These are phyloP conservation scores for Dendrobium officinale DNA, from an alignment of 106 monocot species.

Conservation along the genomic window DNA sequence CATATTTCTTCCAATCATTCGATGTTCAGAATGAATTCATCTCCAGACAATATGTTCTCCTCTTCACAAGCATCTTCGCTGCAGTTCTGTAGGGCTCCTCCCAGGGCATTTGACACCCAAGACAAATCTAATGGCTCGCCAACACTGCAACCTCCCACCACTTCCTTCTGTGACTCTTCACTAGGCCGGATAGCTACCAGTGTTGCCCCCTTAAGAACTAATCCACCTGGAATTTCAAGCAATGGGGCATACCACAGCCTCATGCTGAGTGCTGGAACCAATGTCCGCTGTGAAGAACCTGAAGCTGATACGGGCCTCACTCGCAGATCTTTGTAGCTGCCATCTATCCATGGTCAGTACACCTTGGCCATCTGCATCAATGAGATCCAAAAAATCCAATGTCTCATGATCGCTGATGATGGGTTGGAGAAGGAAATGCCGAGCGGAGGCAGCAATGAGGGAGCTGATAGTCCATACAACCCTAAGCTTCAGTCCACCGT, in stretches of 20 bases:
- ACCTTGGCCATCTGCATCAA: slow-evolving; percentile 85
- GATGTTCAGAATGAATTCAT: slow-evolving; percentile 87
- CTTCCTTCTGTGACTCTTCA: slow-evolving; percentile 13
- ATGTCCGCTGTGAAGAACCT: slow-evolving; percentile 64
- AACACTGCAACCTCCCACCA: not conserved
- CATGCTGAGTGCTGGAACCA: slow-evolving; percentile 81
- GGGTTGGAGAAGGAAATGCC: slow-evolving; percentile 66
- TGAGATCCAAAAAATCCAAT: slow-evolving; percentile 51
- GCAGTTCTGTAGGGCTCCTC: slow-evolving; percentile 79
- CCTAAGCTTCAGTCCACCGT: slow-evolving; percentile 63
- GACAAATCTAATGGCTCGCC: slow-evolving; percentile 12
- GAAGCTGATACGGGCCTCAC: slow-evolving; percentile 67
- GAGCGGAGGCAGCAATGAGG: slow-evolving; percentile 78
- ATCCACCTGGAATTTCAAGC: slow-evolving; percentile 66
- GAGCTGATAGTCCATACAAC: slow-evolving; percentile 91
- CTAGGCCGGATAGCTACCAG: slow-evolving; percentile 74
- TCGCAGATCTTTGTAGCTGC: slow-evolving; percentile 54
- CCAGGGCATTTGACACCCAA: slow-evolving; percentile 67
- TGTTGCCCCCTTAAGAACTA: slow-evolving; percentile 68
- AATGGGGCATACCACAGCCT: slow-evolving; percentile 67
- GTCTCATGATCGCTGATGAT: slow-evolving; percentile 84
- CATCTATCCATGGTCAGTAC: slow-evolving; percentile 56
- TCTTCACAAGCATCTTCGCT: slow-evolving; percentile 50
- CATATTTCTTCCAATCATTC: not conserved
- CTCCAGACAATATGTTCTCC: slow-evolving; percentile 64